Evolutionary conservation across 2,329 filamentous ascomycete genomes (phyloP).

Genomic region (Didymella glomerata): DNA sequence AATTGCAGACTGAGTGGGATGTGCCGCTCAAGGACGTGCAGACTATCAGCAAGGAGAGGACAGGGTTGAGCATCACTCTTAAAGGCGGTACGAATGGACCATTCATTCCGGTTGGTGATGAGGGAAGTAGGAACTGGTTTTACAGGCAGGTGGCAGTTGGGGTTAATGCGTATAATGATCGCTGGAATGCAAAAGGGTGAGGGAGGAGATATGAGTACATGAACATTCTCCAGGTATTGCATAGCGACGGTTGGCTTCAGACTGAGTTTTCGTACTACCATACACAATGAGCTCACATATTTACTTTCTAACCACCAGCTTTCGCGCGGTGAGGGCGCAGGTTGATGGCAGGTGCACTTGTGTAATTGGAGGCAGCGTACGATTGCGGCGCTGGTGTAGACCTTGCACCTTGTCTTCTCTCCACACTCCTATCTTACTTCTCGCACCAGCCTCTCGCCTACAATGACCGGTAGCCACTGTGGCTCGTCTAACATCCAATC

Average conservation of each 20-base stretch:
- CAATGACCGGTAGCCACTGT: no score
- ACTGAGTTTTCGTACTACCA: not conserved
- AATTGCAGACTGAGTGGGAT: constrained; percentile 92
- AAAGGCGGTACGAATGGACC: constrained; percentile 93
- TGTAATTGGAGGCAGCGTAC: no score
- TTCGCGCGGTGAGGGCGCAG: no score
- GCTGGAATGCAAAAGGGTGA: constrained; percentile 68
- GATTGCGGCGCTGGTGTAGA: no score
- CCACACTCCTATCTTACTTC: no score
- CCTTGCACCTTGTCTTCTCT: no score
- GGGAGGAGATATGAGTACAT: not conserved
- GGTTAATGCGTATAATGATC: constrained; percentile 73
- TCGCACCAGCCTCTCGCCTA: no score
- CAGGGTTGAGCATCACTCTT: constrained; percentile 86
- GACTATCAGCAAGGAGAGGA: constrained; percentile 96
- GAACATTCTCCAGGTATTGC: not conserved
- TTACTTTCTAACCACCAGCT: not conserved
- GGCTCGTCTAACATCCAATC: no score
- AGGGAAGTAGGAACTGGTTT: constrained; percentile 74
- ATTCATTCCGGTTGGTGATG: constrained; percentile 92
- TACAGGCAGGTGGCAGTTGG: constrained; percentile 72
- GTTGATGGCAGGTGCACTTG: no score
- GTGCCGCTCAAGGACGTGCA: constrained; percentile 94
- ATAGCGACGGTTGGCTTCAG: constrained; percentile 13
- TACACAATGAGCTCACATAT: constrained; percentile 15